Conservation (phyloP, 306 rosid species). For the Adenanthera pavonina region DNA sequence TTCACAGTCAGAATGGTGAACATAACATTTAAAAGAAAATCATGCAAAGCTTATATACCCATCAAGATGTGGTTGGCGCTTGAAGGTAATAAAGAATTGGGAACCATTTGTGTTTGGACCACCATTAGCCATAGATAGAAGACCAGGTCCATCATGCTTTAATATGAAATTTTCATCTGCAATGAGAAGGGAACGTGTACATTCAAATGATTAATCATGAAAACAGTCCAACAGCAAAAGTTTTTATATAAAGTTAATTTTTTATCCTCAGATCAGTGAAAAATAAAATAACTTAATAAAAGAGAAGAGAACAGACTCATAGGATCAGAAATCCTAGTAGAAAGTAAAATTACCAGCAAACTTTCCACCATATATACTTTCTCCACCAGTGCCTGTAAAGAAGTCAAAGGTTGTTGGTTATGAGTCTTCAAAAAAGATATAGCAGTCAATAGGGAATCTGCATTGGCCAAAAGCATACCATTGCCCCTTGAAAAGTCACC, state of each 20-base stretch:
- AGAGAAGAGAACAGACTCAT: constrained; percentile 1
- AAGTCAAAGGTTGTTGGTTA: constrained; percentile 54
- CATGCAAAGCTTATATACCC: constrained; percentile 61
- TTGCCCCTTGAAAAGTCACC: constrained; percentile 94
- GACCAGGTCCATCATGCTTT: constrained; percentile 85
- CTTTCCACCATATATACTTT: constrained; percentile 95
- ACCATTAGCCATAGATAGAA: constrained; percentile 96
- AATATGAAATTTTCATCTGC: constrained; percentile 90
- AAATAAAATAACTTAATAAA: background rate
- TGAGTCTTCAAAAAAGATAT: constrained; percentile 41
- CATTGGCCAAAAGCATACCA: constrained; percentile 63
- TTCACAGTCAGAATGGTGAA: constrained; percentile 5
- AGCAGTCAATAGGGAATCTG: constrained; percentile 42
- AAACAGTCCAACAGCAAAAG: constrained; percentile 26
- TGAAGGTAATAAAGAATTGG: constrained; percentile 90
- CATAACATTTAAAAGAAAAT: constrained; percentile 28
- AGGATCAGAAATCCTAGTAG: constrained; percentile 20
- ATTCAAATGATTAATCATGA: constrained; percentile 38
- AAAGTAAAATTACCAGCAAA: constrained; percentile 71
- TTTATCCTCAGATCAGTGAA: background rate
- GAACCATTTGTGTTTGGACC: constrained; percentile 98
- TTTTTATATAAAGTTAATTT: background rate
- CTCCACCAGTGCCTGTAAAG: constrained; percentile 94
- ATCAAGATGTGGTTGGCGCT: constrained; percentile 89
- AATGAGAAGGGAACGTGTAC: constrained; percentile 33